Base-by-base conservation (phyloP, 768 basidiomycete genomes). In the Exidia glandulosa region DNA sequence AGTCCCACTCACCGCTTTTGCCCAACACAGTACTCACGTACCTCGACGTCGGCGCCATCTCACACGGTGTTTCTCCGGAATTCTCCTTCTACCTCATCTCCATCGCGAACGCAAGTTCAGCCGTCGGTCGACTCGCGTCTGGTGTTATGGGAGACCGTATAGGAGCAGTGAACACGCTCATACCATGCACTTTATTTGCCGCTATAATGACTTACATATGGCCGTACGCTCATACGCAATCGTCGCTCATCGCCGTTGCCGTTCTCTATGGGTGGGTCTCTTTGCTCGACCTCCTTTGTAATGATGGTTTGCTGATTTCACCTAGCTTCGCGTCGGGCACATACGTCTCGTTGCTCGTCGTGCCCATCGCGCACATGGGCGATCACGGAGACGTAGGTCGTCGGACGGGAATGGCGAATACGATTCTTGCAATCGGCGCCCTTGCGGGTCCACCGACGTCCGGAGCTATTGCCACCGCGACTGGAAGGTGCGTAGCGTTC, bases 401-500 rank as follows among this genome's bases (percentile, higher is more conserved):
- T 29, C 75, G 88, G 16, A 72, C 79, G 0, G 87, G 88, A 5
- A 82, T 87, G 76, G 81, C 80, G 61, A 74, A 85, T 69, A 84
- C 78, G 32, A 75, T 86, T 56, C 60, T 81, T 27, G 77, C 87
- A 0, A 37, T 88, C 19, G 86, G 85, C 7, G 84, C 84, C 0
- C 73, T 89, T 2, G 77, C 76, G 0, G 88, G 88, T 0, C 85
- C 86, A 2, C 88, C 88, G 0, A 85, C 88, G 61, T 86, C 86
- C 7, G 88, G 88, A 1, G 83, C 83, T 0, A 86, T 90, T 63
- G 77, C 78, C 57, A 68, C 67, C 0, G 74, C 77, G 0, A 80
- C 83, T 1, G 79, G 77, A 2, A 76, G 76, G 0, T 90, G 81
- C 64, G 71, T 75, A 41, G 73, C 75, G 57, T 85, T 79, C 62